Evolutionary conservation across 192 early-diverging fungal species (phyloP).

Genomic region (Thoreauomyces humboldtii): DNA sequence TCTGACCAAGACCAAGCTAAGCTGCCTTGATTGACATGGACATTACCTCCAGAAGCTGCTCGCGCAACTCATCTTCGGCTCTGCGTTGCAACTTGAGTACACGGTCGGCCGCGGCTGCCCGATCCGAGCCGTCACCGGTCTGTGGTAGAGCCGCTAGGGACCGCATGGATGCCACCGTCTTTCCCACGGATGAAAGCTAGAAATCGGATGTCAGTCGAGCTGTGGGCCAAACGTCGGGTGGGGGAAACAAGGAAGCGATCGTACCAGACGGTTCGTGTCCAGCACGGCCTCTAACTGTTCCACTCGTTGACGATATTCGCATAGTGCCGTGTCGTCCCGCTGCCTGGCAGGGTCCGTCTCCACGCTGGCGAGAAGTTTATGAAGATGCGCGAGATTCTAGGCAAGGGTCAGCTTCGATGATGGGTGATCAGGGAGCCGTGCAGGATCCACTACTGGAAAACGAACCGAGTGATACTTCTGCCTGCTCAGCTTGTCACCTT

Average conservation of each 20-base stretch:
- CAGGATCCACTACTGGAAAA: too few species aligned
- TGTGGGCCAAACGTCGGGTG: too few species aligned
- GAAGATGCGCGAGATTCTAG: slow-evolving; percentile 26
- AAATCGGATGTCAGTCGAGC: too few species aligned
- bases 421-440: too few species aligned
- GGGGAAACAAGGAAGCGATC: neutral
- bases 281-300: slow-evolving; percentile 24
- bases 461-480: slow-evolving; percentile 1
- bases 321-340: slow-evolving; percentile 16
- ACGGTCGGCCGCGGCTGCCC: slow-evolving; percentile 13
- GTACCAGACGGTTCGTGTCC: slow-evolving; percentile 17
- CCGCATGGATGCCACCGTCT: slow-evolving; percentile 18
- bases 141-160: neutral
- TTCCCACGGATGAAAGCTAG: slow-evolving; percentile 20
- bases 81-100: slow-evolving; percentile 24
- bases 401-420: too few species aligned
- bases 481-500: neutral
- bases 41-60: slow-evolving; percentile 18
- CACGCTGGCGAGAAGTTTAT: slow-evolving; percentile 9
- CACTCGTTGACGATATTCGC: slow-evolving; percentile 18
- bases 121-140: neutral
- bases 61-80: slow-evolving; percentile 26
- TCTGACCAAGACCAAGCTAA: too few species aligned
- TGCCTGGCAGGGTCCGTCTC: slow-evolving; percentile 16
- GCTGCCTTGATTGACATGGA: too few species aligned